Evolutionary conservation across 2,329 filamentous ascomycete genomes (phyloP).

Genomic region (Penicillium hesseltinei): DNA sequence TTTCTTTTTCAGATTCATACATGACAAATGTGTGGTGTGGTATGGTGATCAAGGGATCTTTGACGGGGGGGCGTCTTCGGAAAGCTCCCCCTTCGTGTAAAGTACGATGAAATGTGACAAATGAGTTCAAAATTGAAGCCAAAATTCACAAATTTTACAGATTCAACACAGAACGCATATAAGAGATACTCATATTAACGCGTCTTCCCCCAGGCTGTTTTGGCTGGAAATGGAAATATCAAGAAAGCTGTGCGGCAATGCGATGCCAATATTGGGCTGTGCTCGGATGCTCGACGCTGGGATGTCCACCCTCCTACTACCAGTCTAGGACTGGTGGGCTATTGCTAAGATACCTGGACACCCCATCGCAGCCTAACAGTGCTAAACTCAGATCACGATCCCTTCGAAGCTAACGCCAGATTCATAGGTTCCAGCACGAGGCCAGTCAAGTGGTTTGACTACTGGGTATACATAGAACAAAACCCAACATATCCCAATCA

Average conservation of each 20-base stretch:
- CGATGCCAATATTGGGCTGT: neutral
- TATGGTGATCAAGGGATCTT: neutral
- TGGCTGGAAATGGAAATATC: neutral
- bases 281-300: neutral
- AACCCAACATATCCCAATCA: neutral
- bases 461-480: neutral
- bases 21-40: neutral
- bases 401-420: neutral
- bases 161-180: neutral
- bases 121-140: constrained; percentile 1
- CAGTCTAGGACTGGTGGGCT: too few species aligned
- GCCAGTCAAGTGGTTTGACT: neutral
- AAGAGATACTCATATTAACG: neutral
- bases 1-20: neutral
- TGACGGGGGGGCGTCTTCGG: neutral
- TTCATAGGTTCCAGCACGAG: neutral
- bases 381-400: neutral
- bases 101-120: constrained; percentile 7
- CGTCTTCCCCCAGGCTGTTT: neutral
- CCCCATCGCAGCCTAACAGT: neutral
- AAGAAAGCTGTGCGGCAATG: neutral
- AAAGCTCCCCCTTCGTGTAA: neutral
- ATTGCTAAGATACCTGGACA: neutral
- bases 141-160: neutral
- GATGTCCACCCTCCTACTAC: too few species aligned